These are phyloP conservation scores for Ensete ventricosum DNA, from an alignment of 176 grass and related monocot species.

Conservation along the genomic window DNA sequence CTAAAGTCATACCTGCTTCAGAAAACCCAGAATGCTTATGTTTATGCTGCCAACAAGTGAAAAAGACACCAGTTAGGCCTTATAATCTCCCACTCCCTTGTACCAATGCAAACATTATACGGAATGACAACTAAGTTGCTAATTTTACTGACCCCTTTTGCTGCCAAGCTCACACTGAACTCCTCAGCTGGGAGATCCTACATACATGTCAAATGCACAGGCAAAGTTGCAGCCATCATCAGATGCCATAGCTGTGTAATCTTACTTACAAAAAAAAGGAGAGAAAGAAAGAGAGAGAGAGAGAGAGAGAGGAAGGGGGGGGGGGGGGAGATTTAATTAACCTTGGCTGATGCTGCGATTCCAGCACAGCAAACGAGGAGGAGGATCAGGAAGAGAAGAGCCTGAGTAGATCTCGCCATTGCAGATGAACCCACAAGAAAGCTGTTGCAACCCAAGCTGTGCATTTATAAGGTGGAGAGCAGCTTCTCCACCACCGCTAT, in stretches of 20 bases:
- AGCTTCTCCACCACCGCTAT: background rate
- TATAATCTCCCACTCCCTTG: background rate
- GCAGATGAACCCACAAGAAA: background rate
- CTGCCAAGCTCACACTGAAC: background rate
- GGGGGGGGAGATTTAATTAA: background rate
- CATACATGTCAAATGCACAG: background rate
- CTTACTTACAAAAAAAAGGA: background rate
- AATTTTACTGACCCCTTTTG: background rate
- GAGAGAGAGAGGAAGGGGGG: background rate
- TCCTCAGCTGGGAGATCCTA: background rate
- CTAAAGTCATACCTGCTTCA: background rate
- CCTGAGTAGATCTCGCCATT: conserved; percentile 4
- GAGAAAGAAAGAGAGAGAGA: background rate
- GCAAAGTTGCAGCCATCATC: background rate
- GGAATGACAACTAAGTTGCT: background rate
- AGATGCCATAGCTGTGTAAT: background rate
- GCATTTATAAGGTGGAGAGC: conserved; percentile 6
- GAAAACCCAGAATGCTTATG: conserved; percentile 17
- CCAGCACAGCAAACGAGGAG: background rate
- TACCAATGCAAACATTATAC: background rate
- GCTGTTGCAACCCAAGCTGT: background rate
- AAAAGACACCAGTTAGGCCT: background rate
- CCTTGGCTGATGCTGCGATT: conserved; percentile 5
- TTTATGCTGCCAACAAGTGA: conserved; percentile 1
- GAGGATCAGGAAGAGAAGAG: background rate